These are phyloP conservation scores for Glycine soja DNA, from an alignment of 306 rosid genomes.

Conservation along the genomic window DNA sequence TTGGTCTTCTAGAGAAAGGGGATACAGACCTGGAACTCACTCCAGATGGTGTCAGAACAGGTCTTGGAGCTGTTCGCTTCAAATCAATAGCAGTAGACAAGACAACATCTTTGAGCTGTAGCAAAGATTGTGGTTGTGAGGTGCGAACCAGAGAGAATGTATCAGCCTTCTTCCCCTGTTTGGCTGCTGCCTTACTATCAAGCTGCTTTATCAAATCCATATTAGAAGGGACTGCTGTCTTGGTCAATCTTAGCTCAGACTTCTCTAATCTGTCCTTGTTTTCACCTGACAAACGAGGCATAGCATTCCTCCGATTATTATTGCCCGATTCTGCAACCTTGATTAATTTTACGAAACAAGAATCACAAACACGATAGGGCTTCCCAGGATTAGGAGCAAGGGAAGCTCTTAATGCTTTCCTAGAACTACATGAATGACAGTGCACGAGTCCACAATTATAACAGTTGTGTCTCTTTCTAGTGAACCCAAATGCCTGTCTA, in stretches of 20 bases:
- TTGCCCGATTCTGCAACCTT: conserved; percentile 74
- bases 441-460: conserved; percentile 99
- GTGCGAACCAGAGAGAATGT: conserved; percentile 80
- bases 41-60: conserved; percentile 74
- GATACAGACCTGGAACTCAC: conserved; percentile 93
- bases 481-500: conserved; percentile 97
- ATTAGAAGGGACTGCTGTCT: conserved; percentile 75
- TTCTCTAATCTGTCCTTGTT: conserved; percentile 93
- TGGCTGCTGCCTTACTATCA: conserved; percentile 95
- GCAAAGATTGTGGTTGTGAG: conserved; percentile 82
- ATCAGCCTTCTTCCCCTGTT: conserved; percentile 95
- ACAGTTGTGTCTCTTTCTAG: conserved; percentile 96
- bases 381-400: conserved; percentile 91
- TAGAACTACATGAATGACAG: conserved; percentile 97
- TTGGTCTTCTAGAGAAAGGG: conserved; percentile 92
- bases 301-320: conserved; percentile 67
- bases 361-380: conserved; percentile 92
- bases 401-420: conserved; percentile 92
- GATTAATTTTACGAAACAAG: conserved; percentile 81
- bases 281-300: conserved; percentile 93
- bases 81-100: conserved; percentile 80
- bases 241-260: conserved; percentile 72
- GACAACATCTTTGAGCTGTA: conserved; percentile 93
- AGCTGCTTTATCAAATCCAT: conserved; percentile 96
- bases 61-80: conserved; percentile 83